These are phyloP conservation scores for Poa pratensis DNA, from an alignment of 176 grass and related monocot species.

Conservation along the genomic window DNA sequence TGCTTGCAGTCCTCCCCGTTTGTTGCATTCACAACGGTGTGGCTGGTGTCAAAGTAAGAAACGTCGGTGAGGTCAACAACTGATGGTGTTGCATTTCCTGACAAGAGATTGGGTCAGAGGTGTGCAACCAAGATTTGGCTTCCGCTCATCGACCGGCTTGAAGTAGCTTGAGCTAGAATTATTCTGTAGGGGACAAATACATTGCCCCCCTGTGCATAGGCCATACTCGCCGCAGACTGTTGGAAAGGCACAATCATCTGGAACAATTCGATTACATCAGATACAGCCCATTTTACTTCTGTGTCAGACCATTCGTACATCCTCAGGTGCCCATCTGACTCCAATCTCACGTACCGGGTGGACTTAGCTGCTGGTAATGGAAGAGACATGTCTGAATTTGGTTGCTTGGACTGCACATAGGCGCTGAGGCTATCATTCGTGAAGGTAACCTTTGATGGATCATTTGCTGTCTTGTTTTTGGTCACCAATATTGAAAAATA, in stretches of 20 bases:
- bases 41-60: constrained; percentile 51
- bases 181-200: constrained; percentile 40
- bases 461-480: background rate
- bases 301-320: constrained; percentile 44
- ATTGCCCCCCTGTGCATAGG: constrained; percentile 58
- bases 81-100: constrained; percentile 51
- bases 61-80: constrained; percentile 46
- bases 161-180: constrained; percentile 46
- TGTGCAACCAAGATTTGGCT: constrained; percentile 52
- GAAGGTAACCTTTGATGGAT: constrained; percentile 34
- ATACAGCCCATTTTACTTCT: constrained; percentile 31
- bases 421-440: constrained; percentile 25
- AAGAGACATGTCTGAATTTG: background rate
- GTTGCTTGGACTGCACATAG: background rate
- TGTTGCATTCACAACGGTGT: constrained; percentile 27
- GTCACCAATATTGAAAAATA: background rate
- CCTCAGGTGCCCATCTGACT: constrained; percentile 50
- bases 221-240: constrained; percentile 54
- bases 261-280: constrained; percentile 44
- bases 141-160: constrained; percentile 35
- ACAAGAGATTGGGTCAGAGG: constrained; percentile 54
- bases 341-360: constrained; percentile 48
- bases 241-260: constrained; percentile 61
- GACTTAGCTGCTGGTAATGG: constrained; percentile 20
- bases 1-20: constrained; percentile 37